Evolutionary conservation across 192 early-diverging fungal species (phyloP).

Genomic region (Spizellomyces sp.): DNA sequence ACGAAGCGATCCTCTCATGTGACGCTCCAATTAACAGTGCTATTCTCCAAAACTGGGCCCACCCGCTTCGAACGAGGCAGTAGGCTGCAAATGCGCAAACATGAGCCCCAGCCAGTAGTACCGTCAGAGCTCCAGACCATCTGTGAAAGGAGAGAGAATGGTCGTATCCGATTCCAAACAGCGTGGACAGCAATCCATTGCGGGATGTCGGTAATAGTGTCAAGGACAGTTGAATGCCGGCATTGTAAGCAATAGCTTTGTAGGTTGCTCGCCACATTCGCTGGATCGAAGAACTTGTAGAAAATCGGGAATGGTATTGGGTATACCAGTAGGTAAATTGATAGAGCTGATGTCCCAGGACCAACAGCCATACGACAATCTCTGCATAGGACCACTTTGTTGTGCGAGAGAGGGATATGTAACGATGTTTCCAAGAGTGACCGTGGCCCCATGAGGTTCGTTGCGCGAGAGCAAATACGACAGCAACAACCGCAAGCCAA

Average conservation of each 20-base stretch:
- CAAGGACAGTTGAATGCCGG: slow-evolving; percentile 25
- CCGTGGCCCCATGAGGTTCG: slow-evolving; percentile 2
- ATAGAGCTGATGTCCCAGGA: slow-evolving; percentile 5
- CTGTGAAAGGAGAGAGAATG: slow-evolving; percentile 19
- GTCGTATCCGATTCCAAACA: slow-evolving; percentile 25
- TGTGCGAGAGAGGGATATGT: neutral
- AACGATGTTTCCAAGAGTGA: slow-evolving; percentile 3
- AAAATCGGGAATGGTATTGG: neutral
- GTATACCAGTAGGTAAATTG: slow-evolving; percentile 13
- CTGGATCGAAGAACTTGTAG: neutral
- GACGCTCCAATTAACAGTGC: slow-evolving; percentile 12
- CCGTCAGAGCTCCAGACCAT: slow-evolving; percentile 11
- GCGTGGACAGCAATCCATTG: slow-evolving; percentile 3
- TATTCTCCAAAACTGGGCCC: slow-evolving; percentile 1
- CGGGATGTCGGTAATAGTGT: slow-evolving; percentile 24
- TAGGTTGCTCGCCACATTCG: neutral
- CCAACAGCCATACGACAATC: slow-evolving; percentile 14
- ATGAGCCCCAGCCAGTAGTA: slow-evolving; percentile 9
- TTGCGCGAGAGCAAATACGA: slow-evolving; percentile 16
- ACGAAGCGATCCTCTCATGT: neutral
- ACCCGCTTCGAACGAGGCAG: neutral
- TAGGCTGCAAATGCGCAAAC: slow-evolving; percentile 5
- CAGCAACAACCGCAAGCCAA: slow-evolving; percentile 12
- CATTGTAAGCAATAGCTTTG: neutral
- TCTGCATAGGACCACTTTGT: slow-evolving; percentile 3